These are phyloP conservation scores for Barbarea vulgaris DNA, from an alignment of 345 rosid species.

Conservation along the genomic window DNA sequence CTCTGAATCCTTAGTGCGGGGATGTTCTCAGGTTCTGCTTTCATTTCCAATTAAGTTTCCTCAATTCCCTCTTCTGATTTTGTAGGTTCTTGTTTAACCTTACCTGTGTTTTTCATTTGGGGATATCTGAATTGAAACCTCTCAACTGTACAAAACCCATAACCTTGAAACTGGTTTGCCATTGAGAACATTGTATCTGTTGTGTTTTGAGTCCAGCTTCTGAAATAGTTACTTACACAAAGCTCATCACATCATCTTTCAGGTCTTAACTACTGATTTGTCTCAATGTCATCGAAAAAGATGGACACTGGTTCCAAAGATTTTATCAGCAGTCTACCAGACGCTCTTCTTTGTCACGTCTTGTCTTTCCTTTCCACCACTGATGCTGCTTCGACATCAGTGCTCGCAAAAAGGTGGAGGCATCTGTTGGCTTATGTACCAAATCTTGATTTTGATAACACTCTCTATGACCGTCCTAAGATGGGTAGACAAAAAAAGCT, in stretches of 20 bases:
- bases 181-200: background rate
- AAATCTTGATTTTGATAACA: constrained; percentile 2
- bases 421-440: constrained; percentile 15
- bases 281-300: background rate
- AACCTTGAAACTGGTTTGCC: background rate
- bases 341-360: constrained; percentile 9
- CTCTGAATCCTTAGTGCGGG: no score
- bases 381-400: constrained; percentile 27
- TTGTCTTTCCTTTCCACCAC: constrained; percentile 35
- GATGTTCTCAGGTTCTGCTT: no score
- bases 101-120: no score
- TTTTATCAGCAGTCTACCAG: constrained; percentile 19
- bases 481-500: constrained; percentile 7
- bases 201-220: background rate
- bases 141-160: background rate
- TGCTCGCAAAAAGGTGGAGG: constrained; percentile 21
- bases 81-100: no score
- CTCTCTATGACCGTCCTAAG: background rate
- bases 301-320: constrained; percentile 15
- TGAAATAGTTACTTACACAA: background rate
- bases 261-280: background rate
- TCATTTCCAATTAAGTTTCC: no score
- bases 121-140: no score
- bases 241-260: background rate
- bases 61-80: no score